A percentile compares a stretch with the other conserved stretches of the same genome.
phyloP scores from a whole-genome alignment of 2,329 filamentous ascomycete genomes.

The Monosporascus ibericus region DNA sequence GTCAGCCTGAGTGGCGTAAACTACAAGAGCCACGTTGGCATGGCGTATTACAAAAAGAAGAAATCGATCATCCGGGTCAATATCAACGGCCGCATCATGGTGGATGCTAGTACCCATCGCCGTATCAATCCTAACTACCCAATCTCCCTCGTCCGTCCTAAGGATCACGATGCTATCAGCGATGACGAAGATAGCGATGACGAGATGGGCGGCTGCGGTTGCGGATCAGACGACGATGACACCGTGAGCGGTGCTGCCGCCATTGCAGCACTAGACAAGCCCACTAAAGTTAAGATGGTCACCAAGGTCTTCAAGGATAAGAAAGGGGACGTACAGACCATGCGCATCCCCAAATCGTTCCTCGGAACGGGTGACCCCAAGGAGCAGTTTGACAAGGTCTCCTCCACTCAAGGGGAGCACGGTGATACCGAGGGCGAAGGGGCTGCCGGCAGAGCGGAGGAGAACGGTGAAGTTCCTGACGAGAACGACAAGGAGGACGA shows the following conservation, averaged over 20 bases:
- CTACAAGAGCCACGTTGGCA: constrained; percentile 75
- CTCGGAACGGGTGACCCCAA: constrained; percentile 29
- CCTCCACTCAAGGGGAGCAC: constrained; percentile 21
- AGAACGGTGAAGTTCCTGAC: constrained; percentile 22
- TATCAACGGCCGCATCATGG: constrained; percentile 82
- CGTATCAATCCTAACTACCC: constrained; percentile 83
- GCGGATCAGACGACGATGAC: constrained; percentile 31
- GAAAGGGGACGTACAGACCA: constrained; percentile 30
- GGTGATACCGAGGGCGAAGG: constrained; percentile 10
- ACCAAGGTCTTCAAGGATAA: constrained; percentile 47
- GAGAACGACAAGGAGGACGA: constrained; percentile 23
- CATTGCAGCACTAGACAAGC: constrained; percentile 33
- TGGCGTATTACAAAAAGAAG: constrained; percentile 81
- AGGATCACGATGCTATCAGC: constrained; percentile 57
- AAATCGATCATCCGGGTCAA: constrained; percentile 71
- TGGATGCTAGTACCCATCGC: constrained; percentile 76
- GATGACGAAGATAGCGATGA: constrained; percentile 42
- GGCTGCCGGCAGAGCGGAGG: constrained; percentile 5
- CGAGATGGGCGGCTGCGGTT: constrained; percentile 33
- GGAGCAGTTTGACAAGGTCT: constrained; percentile 52
- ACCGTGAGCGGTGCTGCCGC: constrained; percentile 16
- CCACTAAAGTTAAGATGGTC: constrained; percentile 35
- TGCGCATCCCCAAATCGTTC: constrained; percentile 28
- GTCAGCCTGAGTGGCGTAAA: constrained; percentile 74
- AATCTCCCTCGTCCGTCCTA: constrained; percentile 66